These are phyloP conservation scores for Xylariaceae sp. DNA, from an alignment of 2,329 filamentous ascomycete genomes.

Conservation along the genomic window DNA sequence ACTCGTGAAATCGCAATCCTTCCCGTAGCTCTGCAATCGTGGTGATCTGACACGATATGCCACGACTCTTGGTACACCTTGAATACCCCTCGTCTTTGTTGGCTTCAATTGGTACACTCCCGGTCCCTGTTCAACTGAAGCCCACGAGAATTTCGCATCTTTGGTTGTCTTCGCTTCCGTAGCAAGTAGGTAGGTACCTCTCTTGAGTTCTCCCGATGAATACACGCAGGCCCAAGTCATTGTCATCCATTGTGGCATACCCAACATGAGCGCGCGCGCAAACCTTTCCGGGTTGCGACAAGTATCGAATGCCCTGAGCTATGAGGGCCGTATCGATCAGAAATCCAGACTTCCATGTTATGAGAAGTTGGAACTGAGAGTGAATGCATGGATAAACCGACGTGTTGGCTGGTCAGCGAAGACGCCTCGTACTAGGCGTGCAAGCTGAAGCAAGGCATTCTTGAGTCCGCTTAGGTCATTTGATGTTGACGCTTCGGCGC, in stretches of 20 bases:
- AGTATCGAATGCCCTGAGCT: conserved; percentile 7
- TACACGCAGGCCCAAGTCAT: background rate
- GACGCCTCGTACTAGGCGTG: conserved; percentile 1
- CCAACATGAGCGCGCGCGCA: conserved; percentile 4
- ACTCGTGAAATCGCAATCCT: conserved; percentile 3
- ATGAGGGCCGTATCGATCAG: conserved; percentile 5
- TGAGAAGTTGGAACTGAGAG: background rate
- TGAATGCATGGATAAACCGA: conserved; percentile 13
- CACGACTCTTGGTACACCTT: conserved; percentile 5
- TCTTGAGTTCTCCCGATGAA: conserved; percentile 1
- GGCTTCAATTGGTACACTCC: conserved; percentile 9
- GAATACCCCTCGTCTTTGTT: background rate
- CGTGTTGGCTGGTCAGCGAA: conserved; percentile 11
- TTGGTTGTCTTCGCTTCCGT: background rate
- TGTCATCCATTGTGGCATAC: conserved; percentile 7
- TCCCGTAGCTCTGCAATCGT: conserved; percentile 5
- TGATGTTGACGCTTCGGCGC: background rate
- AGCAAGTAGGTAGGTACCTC: conserved; percentile 7
- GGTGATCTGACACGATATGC: conserved; percentile 7
- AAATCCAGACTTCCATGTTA: conserved; percentile 12
- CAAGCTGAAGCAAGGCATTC: conserved; percentile 6
- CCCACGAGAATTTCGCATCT: conserved; percentile 11
- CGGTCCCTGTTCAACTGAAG: background rate
- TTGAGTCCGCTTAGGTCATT: background rate
- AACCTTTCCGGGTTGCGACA: conserved; percentile 4